Conservation (phyloP, 2,329 filamentous ascomycete genomes). For the Colletotrichum zoysiae region DNA sequence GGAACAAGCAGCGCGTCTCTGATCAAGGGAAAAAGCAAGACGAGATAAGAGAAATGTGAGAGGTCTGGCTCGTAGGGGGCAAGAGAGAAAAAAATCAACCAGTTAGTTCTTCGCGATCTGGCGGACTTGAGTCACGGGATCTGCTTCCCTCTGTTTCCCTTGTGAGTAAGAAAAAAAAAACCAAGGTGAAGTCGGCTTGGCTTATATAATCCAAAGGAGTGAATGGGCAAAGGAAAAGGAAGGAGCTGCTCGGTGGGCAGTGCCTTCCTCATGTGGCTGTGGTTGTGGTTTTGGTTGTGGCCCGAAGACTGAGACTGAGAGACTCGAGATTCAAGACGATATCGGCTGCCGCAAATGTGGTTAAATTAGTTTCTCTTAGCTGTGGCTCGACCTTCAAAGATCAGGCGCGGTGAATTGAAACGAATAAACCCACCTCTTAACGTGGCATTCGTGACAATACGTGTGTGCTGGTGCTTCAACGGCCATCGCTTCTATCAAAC, state of each 20-base stretch:
- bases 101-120: not conserved
- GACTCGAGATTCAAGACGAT: not conserved
- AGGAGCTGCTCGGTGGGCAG: not conserved
- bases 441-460: not conserved
- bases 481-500: not conserved
- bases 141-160: not conserved
- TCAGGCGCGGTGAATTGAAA: not conserved
- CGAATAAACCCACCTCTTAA: not conserved
- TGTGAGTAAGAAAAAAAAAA: not conserved
- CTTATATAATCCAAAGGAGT: not conserved
- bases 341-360: no score
- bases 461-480: not conserved
- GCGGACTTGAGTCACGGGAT: constrained; percentile 2
- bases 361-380: not conserved
- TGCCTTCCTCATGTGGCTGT: not conserved
- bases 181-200: not conserved
- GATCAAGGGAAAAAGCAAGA: not conserved
- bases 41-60: not conserved
- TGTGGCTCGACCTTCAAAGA: not conserved
- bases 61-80: no score
- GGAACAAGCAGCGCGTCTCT: no score
- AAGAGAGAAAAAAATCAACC: no score
- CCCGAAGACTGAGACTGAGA: no score
- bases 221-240: not conserved
- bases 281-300: not conserved